Evolutionary conservation across 176 grass and related monocot genomes (phyloP), one percentile per base, ranked within the genome.

Genomic region (Leersia perrieri): DNA sequence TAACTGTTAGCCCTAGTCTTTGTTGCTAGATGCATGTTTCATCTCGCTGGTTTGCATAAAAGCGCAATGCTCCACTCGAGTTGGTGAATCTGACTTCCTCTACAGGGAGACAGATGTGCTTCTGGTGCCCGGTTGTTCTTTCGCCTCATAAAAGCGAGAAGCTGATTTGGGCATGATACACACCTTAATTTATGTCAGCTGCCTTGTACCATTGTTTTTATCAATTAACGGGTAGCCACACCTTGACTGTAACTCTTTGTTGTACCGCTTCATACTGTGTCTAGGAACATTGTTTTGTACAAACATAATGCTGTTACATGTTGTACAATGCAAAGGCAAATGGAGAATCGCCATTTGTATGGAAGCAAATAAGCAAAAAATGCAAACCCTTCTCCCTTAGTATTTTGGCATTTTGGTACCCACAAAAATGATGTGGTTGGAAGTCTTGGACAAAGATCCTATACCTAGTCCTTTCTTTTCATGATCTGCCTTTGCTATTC

Each of bases 111-210:
- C 40, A 60, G 58, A 79, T 51, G 60, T 34, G 9, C 67, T 49
- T 36, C 68, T 68, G 66, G 29, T 30, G 69, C 34, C 47, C 28
- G 3, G 26, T 40, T 69, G 69, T 63, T 70, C 58, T 28, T 66
- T 75, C 35, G 39, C 69, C 82, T 74, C 63, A 18, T 20, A n/a
- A 6, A 63, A 73, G 70, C 36, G 62, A 12, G 12, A 58, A 51
- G 63, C 68, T 61, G 47, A 89, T 77, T 71, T 65, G 53, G 82
- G 13, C 82, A 66, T 77, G 77, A 72, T 55, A 58, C 53, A 25
- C 65, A 86, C 44, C 83, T 77, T 86, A 82, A 68, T 82, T 89
- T 82, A 68, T 78, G 35, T 30, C 77, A 72, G 88, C 60, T 72
- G 73, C 60, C 32, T 15, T 85, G 63, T 78, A 60, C 36, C 45